Base-by-base conservation (phyloP, 768 basidiomycete species). In the Termitomyces sp. region DNA sequence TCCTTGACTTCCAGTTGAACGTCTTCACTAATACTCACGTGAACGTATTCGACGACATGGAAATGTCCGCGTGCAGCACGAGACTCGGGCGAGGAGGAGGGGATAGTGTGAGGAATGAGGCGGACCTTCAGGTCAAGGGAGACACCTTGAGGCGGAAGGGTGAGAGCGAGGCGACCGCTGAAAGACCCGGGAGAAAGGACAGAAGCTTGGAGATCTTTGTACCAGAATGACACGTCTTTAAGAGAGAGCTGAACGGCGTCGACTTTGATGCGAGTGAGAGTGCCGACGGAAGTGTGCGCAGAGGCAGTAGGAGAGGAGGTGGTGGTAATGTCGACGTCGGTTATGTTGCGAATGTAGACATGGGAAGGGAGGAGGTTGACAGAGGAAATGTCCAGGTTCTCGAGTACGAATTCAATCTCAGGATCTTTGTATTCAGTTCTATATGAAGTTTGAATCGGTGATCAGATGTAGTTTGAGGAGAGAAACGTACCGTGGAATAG, bases 341-440 rank as follows among this genome's bases (percentile, higher is more conserved):
- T 87, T 64, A 87, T 84, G 62, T 88, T 87, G 55, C 86, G 83
- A 35, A 89, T 79, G 66, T 82, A 87, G 7, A 82, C 81, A 48
- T 86, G 85, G 0, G 87, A 85, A 0, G 88, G 88, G 15, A 86
- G 77, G 28, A 88, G 70, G 47, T 77, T 79, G 66, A 88, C 75
- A 0, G 81, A 79, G 2, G 87, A 87, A 19, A 90, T 73, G 59
- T 88, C 81, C 32, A 90, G 72, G 62, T 89, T 84, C 65, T 90
- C 88, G 43, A 90, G 78, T 2, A 88, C 84, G 55, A 90, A 85
- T 61, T 90, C 87, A 46, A 82, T 74, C 43, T 88, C 83, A 0
- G 67, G 53, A 60, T 90, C 87, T 51, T 82, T 81, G 66, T 83
- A 90, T 59, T 90, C 88, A 5, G 81, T 88, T 57, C 88, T 89